These are phyloP conservation scores for Pichia deserticola DNA, from an alignment of 805 yeast species.

Conservation along the genomic window DNA sequence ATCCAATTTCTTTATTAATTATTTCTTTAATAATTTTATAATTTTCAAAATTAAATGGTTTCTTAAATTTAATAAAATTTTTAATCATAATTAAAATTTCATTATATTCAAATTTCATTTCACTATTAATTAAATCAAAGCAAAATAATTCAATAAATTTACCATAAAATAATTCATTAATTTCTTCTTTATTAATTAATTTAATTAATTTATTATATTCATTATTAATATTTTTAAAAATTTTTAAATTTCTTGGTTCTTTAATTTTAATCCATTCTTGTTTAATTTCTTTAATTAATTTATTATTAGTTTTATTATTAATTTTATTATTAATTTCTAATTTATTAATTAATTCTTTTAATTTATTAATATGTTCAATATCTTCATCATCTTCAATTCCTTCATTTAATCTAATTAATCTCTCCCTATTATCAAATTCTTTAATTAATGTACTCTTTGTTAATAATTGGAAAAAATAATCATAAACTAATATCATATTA, in stretches of 20 bases:
- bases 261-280: slow-evolving; percentile 5
- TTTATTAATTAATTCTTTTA: neutral
- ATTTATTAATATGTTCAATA: neutral
- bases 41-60: neutral
- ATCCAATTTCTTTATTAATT: neutral
- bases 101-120: neutral
- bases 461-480: slow-evolving; percentile 2
- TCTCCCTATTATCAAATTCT: neutral
- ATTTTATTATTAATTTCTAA: neutral
- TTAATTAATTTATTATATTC: neutral
- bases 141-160: slow-evolving; percentile 4
- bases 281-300: neutral
- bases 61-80: neutral
- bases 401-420: neutral
- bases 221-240: neutral
- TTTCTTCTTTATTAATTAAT: neutral
- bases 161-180: neutral
- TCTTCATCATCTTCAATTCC: neutral
- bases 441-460: neutral
- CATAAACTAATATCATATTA: slow-evolving; percentile 2
- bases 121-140: slow-evolving; percentile 1
- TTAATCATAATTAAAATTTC: slow-evolving; percentile 1
- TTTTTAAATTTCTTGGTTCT: slow-evolving; percentile 4
- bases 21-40: neutral
- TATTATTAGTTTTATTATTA: neutral